phyloP scores from a whole-genome alignment of 805 yeast species.

The Candida verbasci region DNA sequence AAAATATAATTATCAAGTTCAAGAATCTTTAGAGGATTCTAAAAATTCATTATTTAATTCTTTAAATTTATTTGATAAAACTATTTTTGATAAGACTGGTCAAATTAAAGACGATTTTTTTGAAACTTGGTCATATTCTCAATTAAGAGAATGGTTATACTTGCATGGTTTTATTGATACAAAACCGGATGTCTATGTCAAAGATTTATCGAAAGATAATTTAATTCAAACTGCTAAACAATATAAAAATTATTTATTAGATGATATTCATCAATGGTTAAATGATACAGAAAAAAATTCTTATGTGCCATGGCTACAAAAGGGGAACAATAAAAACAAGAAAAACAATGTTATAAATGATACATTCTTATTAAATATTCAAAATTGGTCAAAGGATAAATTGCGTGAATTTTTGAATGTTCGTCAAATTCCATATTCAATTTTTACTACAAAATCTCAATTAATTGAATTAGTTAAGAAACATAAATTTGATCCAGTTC shows the following conservation, averaged over 20 bases:
- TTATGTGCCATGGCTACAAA: constrained; percentile 29
- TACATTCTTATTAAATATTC: constrained; percentile 42
- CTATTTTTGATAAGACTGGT: constrained; percentile 35
- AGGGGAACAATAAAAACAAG: constrained; percentile 25
- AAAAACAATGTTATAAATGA: constrained; percentile 15
- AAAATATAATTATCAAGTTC: constrained; percentile 41
- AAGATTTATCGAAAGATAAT: constrained; percentile 31
- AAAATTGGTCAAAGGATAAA: constrained; percentile 44
- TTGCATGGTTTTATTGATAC: constrained; percentile 27
- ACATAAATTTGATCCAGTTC: constrained; percentile 32
- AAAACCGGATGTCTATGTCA: constrained; percentile 28
- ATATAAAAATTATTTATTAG: constrained; percentile 28
- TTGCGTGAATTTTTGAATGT: constrained; percentile 37
- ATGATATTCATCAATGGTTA: constrained; percentile 38
- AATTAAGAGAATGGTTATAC: constrained; percentile 51
- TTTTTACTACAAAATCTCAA: constrained; percentile 35
- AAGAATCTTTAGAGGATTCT: constrained; percentile 22
- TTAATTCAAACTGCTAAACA: constrained; percentile 30
- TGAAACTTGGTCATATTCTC: constrained; percentile 50
- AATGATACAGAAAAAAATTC: constrained; percentile 18
- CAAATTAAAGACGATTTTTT: constrained; percentile 40
- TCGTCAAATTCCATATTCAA: constrained; percentile 36
- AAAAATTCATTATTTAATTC: constrained; percentile 39
- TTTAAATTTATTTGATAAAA: constrained; percentile 30
- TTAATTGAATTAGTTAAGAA: constrained; percentile 36